These are phyloP conservation scores for Omphalotus olearius DNA, from an alignment of 1,284 basidiomycete species.

Conservation along the genomic window DNA sequence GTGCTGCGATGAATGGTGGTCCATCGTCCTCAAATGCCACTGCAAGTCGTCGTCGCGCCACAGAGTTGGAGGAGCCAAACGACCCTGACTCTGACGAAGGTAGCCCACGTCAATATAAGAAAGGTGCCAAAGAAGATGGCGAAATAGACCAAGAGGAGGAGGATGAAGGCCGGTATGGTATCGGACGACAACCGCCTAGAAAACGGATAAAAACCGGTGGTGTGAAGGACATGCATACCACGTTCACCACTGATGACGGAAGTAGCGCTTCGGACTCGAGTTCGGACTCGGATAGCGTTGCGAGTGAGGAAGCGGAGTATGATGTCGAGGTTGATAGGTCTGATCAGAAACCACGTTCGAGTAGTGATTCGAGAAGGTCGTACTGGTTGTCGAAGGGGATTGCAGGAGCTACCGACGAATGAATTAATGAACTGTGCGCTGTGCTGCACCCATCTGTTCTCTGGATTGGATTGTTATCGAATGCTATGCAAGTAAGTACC, in stretches of 20 bases:
- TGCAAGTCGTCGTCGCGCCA: neutral
- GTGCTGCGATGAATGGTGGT: conserved; percentile 13
- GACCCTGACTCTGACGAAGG: neutral
- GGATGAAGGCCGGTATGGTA: neutral
- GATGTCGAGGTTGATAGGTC: conserved; percentile 32
- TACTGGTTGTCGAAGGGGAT: conserved; percentile 46
- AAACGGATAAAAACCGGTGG: conserved; percentile 1
- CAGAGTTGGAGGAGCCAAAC: neutral
- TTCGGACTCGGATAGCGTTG: conserved; percentile 7
- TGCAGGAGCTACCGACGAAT: neutral
- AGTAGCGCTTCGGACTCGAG: conserved; percentile 4
- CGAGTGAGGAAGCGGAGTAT: conserved; percentile 26
- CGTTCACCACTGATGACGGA: conserved; percentile 1
- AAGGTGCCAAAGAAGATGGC: neutral
- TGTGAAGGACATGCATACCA: neutral
- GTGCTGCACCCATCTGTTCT: too few relatives aligned
- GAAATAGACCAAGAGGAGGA: neutral
- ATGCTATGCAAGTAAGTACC: too few relatives aligned
- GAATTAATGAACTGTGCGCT: neutral
- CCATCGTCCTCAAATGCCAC: conserved; percentile 4
- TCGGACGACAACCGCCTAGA: neutral
- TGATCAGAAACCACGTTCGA: conserved; percentile 10
- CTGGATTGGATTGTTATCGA: too few relatives aligned
- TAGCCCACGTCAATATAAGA: neutral
- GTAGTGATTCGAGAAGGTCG: conserved; percentile 29